phyloP scores from a whole-genome alignment of 768 basidiomycete genomes.

The Tubosaeta brunneosetosa region DNA sequence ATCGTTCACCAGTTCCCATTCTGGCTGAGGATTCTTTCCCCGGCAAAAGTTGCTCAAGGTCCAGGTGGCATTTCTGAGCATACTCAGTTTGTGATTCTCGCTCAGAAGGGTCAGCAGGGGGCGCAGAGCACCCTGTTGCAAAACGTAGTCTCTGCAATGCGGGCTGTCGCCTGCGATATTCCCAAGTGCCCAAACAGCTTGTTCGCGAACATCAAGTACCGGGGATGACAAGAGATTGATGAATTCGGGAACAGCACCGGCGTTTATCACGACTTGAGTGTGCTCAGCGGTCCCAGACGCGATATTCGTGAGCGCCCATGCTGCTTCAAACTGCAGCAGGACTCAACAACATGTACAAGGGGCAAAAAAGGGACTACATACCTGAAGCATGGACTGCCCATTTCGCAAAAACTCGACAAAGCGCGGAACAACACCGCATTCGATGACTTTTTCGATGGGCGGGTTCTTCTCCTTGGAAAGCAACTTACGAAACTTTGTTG shows the following conservation, averaged over 20 bases:
- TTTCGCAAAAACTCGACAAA: constrained; percentile 91
- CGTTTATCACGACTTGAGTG: constrained; percentile 94
- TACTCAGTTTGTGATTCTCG: constrained; percentile 98
- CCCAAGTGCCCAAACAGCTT: constrained; percentile 98
- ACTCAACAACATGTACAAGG: constrained; percentile 6
- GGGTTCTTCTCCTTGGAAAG: constrained; percentile 99
- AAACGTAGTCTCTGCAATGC: constrained; percentile 93
- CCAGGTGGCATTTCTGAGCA: constrained; percentile 99
- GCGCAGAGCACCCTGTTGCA: constrained; percentile 87
- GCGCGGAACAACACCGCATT: constrained; percentile 93
- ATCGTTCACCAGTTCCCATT: constrained; percentile 85
- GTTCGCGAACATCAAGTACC: constrained; percentile 95
- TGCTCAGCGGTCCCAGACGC: constrained; percentile 98
- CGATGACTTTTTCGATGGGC: constrained; percentile 96
- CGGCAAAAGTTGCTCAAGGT: constrained; percentile 99
- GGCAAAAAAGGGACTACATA: constrained; percentile 28
- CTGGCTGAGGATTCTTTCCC: constrained; percentile 96
- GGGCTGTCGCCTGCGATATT: constrained; percentile 99
- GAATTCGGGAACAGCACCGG: constrained; percentile 93
- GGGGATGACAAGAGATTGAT: constrained; percentile 94
- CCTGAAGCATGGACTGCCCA: constrained; percentile 83
- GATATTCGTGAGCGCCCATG: constrained; percentile 97
- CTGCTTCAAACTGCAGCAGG: constrained; percentile 78
- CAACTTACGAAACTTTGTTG: constrained; percentile 97
- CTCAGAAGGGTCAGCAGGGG: constrained; percentile 87